Evolutionary conservation across 768 basidiomycete genomes (phyloP).

Genomic region (Phaeotremella skinneri): DNA sequence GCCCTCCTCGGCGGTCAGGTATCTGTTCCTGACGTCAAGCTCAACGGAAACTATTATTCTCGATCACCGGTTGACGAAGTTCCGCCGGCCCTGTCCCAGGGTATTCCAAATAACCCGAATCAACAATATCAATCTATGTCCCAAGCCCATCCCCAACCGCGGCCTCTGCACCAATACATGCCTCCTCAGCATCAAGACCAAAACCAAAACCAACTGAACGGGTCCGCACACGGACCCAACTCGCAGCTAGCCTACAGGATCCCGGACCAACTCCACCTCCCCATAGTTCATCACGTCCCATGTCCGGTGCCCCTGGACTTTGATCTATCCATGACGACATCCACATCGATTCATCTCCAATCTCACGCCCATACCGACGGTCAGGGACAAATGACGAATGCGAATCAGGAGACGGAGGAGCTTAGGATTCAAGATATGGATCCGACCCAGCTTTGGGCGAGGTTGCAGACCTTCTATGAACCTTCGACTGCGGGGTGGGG

Average conservation of each 20-base stretch:
- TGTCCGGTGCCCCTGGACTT: not conserved
- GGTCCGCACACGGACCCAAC: not conserved
- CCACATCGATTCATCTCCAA: not conserved
- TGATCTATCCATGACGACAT: not conserved
- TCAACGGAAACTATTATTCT: not conserved
- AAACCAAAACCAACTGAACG: not conserved
- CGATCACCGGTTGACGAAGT: not conserved
- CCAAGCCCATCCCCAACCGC: not conserved
- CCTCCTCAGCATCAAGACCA: conserved; percentile 6
- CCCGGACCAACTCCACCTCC: not conserved
- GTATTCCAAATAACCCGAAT: no score
- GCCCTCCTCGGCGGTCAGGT: conserved; percentile 43
- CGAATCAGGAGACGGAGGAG: not conserved
- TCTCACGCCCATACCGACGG: not conserved
- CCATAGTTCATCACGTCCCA: conserved; percentile 1
- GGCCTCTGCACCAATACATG: not conserved
- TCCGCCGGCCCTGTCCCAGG: no score
- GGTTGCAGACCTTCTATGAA: conserved; percentile 46
- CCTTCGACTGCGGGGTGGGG: conserved; percentile 37
- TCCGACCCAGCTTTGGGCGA: conserved; percentile 36
- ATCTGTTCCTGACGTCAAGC: conserved; percentile 6
- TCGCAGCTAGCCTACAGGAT: not conserved
- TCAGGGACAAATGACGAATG: not conserved
- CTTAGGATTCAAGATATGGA: conserved; percentile 3
- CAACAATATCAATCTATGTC: not conserved